phyloP scores from a whole-genome alignment of 441 rosid genomes.

The Mallotus japonicus region DNA sequence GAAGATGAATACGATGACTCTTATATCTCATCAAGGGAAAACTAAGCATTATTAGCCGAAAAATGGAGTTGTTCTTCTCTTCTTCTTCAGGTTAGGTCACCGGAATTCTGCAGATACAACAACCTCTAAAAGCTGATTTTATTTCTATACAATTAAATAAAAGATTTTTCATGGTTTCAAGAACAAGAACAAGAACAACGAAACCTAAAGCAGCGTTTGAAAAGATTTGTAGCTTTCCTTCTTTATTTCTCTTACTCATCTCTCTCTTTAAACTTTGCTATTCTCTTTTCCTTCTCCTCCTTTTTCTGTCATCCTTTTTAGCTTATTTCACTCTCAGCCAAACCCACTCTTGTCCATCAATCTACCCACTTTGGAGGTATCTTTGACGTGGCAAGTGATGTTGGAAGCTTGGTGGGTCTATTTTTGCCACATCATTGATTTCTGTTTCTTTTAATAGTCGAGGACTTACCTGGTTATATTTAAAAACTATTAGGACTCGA shows the following conservation, averaged over 20 bases:
- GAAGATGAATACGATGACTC: slow-evolving; percentile 20
- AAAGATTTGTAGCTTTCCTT: slow-evolving; percentile 34
- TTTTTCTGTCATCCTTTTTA: slow-evolving; percentile 39
- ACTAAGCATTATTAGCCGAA: slow-evolving; percentile 33
- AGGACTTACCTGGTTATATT: too few relatives aligned
- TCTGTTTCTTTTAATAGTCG: too few relatives aligned
- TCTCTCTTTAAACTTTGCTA: not conserved
- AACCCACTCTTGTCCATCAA: slow-evolving; percentile 37
- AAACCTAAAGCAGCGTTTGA: slow-evolving; percentile 13
- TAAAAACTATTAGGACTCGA: too few relatives aligned
- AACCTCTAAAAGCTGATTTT: slow-evolving; percentile 9
- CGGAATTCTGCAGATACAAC: slow-evolving; percentile 18
- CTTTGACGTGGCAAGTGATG: too few relatives aligned
- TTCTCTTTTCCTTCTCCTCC: slow-evolving; percentile 21
- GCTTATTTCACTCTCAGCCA: slow-evolving; percentile 47
- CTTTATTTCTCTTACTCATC: slow-evolving; percentile 31
- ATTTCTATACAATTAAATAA: slow-evolving; percentile 11
- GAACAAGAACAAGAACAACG: too few relatives aligned
- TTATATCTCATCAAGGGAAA: slow-evolving; percentile 42
- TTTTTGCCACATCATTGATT: too few relatives aligned
- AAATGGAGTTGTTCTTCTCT: slow-evolving; percentile 2
- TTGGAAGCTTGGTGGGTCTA: too few relatives aligned
- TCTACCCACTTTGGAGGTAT: slow-evolving; percentile 21
- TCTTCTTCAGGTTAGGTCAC: not conserved
- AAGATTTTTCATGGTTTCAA: too few relatives aligned